These are phyloP conservation scores for Dalbergia oliveri DNA, from an alignment of 306 rosid species.

Conservation along the genomic window DNA sequence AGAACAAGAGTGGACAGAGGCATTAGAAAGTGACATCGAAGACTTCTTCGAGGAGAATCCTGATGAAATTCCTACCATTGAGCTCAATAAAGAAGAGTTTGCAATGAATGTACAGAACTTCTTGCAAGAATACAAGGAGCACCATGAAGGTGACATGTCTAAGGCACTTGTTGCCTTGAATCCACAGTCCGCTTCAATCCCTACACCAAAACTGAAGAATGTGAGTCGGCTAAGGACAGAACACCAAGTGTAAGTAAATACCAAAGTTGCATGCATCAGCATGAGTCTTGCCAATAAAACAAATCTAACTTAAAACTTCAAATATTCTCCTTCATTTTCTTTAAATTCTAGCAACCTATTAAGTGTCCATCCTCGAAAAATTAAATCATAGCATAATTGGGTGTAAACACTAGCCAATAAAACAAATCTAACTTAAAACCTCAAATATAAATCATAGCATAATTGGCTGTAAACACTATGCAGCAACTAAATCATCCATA, in stretches of 20 bases:
- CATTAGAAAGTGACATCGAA: slow-evolving; percentile 78
- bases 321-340: slow-evolving; percentile 12
- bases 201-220: slow-evolving; percentile 80
- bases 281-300: slow-evolving; percentile 3
- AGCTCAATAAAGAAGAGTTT: slow-evolving; percentile 59
- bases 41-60: slow-evolving; percentile 71
- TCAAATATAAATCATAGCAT: background rate
- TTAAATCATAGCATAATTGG: slow-evolving; percentile 5
- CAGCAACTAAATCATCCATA: slow-evolving; percentile 36
- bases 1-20: slow-evolving; percentile 64
- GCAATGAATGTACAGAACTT: slow-evolving; percentile 51
- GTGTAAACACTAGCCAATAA: background rate
- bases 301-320: slow-evolving; percentile 8
- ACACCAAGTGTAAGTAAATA: slow-evolving; percentile 87
- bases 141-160: slow-evolving; percentile 74
- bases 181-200: slow-evolving; percentile 67
- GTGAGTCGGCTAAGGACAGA: slow-evolving; percentile 91
- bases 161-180: slow-evolving; percentile 83
- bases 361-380: slow-evolving; percentile 32
- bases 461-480: slow-evolving; percentile 2
- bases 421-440: too few species aligned
- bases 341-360: slow-evolving; percentile 22
- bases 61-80: slow-evolving; percentile 69
- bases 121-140: slow-evolving; percentile 62
- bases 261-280: slow-evolving; percentile 13